Percentiles rank a stretch among this genome's conserved stretches.
Evolutionary conservation across 768 basidiomycete genomes (phyloP).

Genomic region (Candolleomyces eurysporus): DNA sequence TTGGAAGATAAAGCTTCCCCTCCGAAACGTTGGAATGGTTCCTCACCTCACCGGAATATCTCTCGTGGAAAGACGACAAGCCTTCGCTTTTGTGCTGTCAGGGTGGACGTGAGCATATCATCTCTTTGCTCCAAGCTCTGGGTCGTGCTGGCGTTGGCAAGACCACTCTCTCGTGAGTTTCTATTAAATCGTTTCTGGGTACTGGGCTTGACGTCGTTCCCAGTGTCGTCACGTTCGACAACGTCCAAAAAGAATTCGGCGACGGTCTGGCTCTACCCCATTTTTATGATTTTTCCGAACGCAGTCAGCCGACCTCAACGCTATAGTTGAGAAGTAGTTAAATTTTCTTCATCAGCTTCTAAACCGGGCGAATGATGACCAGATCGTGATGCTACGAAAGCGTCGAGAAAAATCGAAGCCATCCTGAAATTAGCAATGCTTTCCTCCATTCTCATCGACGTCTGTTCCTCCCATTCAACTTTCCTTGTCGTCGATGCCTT

Average conservation of each 20-base stretch:
- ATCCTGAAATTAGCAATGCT: background rate
- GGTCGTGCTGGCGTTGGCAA: background rate
- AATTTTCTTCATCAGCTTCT: background rate
- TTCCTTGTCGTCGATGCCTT: background rate
- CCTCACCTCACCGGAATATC: background rate
- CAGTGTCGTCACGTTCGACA: background rate
- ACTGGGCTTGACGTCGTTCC: background rate
- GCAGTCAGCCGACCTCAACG: background rate
- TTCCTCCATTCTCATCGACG: background rate
- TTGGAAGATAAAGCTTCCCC: background rate
- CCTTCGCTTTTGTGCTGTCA: background rate
- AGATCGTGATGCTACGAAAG: background rate
- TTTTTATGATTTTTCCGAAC: background rate
- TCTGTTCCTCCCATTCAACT: background rate
- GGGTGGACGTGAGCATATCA: background rate
- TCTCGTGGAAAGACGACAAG: background rate
- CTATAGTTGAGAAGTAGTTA: background rate
- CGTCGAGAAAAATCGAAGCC: background rate
- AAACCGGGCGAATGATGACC: background rate
- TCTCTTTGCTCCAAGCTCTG: too few species aligned
- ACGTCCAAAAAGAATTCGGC: background rate
- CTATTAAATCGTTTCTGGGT: background rate
- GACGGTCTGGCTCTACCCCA: background rate
- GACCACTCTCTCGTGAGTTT: background rate
- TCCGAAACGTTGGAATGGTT: background rate